Conservation (phyloP, 1,284 basidiomycete species). For the Cryptococcus sp. region DNA sequence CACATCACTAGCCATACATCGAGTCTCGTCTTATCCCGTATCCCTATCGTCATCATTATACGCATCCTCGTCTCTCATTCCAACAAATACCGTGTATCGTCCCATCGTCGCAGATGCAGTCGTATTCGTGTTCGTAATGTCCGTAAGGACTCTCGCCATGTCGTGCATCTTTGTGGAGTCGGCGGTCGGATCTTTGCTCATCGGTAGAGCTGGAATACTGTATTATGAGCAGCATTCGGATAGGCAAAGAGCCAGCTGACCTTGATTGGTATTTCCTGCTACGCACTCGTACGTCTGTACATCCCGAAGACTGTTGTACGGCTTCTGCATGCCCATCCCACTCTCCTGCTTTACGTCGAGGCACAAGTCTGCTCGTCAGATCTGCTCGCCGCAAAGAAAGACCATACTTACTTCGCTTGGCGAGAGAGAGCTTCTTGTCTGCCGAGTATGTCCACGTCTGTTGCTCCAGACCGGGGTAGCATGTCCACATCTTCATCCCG, state of each 20-base stretch:
- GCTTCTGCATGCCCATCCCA: not conserved
- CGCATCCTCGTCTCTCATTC: too few relatives aligned
- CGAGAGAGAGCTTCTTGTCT: slow-evolving; percentile 5
- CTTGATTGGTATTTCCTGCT: slow-evolving; percentile 18
- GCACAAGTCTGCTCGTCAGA: slow-evolving; percentile 6
- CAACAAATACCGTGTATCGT: too few relatives aligned
- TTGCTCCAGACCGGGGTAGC: slow-evolving; percentile 14
- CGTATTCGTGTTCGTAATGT: too few relatives aligned
- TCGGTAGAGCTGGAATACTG: too few relatives aligned
- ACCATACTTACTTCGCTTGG: slow-evolving; percentile 8
- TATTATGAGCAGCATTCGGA: too few relatives aligned
- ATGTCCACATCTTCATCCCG: slow-evolving; percentile 23
- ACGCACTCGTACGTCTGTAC: slow-evolving; percentile 20
- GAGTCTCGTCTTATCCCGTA: too few relatives aligned
- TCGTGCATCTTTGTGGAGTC: too few relatives aligned
- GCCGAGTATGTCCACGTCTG: slow-evolving; percentile 11
- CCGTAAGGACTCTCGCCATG: too few relatives aligned
- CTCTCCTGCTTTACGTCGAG: slow-evolving; percentile 5
- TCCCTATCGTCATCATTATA: too few relatives aligned
- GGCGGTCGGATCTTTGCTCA: too few relatives aligned
- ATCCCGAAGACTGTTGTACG: slow-evolving; percentile 8
- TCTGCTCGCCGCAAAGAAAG: not conserved
- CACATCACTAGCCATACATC: too few relatives aligned
- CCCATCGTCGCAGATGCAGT: too few relatives aligned
- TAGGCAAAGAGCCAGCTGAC: slow-evolving; percentile 4